Conservation (phyloP, 306 rosid species). For the Begonia masoniana region DNA sequence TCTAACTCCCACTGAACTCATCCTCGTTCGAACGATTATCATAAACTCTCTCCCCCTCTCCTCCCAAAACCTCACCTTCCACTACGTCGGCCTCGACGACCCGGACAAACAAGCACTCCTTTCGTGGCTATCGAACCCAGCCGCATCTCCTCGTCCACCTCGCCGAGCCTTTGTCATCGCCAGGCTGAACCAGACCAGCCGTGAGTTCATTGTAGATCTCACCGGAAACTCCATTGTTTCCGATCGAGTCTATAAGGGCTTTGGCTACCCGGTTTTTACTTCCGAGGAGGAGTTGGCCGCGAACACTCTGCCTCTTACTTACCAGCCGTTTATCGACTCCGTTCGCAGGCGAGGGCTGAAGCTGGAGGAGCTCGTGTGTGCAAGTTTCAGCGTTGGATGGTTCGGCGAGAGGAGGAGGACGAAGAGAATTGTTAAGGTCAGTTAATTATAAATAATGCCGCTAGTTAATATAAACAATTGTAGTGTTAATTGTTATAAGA, state of each 20-base stretch:
- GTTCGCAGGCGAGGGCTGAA: slow-evolving; percentile 19
- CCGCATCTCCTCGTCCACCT: slow-evolving; percentile 9
- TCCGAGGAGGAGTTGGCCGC: slow-evolving; percentile 18
- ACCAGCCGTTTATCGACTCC: slow-evolving; percentile 14
- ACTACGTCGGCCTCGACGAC: slow-evolving; percentile 44
- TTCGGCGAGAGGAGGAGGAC: slow-evolving; percentile 13
- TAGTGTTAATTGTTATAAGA: too few species aligned
- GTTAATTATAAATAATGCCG: too few species aligned
- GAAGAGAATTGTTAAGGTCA: slow-evolving; percentile 9
- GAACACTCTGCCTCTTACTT: slow-evolving; percentile 6
- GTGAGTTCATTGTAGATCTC: slow-evolving; percentile 28
- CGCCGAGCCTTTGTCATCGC: slow-evolving; percentile 37
- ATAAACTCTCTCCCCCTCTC: slow-evolving; percentile 3
- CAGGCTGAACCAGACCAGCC: slow-evolving; percentile 23
- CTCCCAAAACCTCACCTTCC: slow-evolving; percentile 19
- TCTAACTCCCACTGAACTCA: slow-evolving; percentile 21
- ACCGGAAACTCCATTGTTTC: slow-evolving; percentile 14
- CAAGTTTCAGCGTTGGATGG: slow-evolving; percentile 21
- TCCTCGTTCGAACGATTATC: slow-evolving; percentile 19
- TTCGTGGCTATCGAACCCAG: slow-evolving; percentile 28
- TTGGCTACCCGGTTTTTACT: slow-evolving; percentile 24
- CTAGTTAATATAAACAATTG: too few species aligned
- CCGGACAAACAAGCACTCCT: slow-evolving; percentile 29
- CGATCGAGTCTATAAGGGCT: slow-evolving; percentile 17
- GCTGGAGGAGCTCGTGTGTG: slow-evolving; percentile 18